phyloP scores from a whole-genome alignment of 164 flowering plant species.

The Vitis rupestris region DNA sequence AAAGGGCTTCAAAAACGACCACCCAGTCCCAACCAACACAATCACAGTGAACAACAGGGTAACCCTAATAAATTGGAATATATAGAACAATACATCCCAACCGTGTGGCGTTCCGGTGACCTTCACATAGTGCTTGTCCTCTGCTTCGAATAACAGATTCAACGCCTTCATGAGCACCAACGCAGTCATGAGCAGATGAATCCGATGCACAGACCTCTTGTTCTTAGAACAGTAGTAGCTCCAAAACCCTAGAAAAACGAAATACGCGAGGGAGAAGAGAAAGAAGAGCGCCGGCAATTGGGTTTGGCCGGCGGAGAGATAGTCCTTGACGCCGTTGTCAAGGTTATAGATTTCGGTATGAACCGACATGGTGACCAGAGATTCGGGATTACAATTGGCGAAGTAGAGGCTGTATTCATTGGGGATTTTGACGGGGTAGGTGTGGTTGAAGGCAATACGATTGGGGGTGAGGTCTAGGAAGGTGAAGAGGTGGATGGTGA shows the following conservation, averaged over 20 bases:
- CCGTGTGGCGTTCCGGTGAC: slow-evolving; percentile 81
- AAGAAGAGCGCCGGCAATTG: slow-evolving; percentile 63
- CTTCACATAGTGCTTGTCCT: slow-evolving; percentile 80
- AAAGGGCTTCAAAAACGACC: slow-evolving; percentile 84
- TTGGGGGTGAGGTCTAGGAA: slow-evolving; percentile 58
- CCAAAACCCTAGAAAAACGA: slow-evolving; percentile 59
- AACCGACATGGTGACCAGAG: slow-evolving; percentile 60
- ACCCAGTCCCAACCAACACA: slow-evolving; percentile 71
- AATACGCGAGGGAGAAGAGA: slow-evolving; percentile 47
- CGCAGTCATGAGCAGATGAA: slow-evolving; percentile 67
- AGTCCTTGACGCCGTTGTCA: slow-evolving; percentile 57
- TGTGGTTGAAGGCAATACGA: slow-evolving; percentile 36
- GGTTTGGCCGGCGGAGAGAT: slow-evolving; percentile 80
- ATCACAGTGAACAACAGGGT: slow-evolving; percentile 71
- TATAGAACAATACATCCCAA: slow-evolving; percentile 76
- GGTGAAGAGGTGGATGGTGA: slow-evolving; percentile 46
- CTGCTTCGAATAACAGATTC: slow-evolving; percentile 71
- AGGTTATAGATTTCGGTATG: slow-evolving; percentile 72
- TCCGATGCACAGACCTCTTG: slow-evolving; percentile 53
- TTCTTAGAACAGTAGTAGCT: slow-evolving; percentile 37
- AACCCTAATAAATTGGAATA: slow-evolving; percentile 65
- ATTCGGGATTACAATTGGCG: slow-evolving; percentile 72
- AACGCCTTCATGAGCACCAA: slow-evolving; percentile 65
- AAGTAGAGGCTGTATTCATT: slow-evolving; percentile 74
- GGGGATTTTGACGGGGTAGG: slow-evolving; percentile 56